Base-by-base conservation (phyloP, 805 yeast genomes). In the Saccharomycopsis sp. region DNA sequence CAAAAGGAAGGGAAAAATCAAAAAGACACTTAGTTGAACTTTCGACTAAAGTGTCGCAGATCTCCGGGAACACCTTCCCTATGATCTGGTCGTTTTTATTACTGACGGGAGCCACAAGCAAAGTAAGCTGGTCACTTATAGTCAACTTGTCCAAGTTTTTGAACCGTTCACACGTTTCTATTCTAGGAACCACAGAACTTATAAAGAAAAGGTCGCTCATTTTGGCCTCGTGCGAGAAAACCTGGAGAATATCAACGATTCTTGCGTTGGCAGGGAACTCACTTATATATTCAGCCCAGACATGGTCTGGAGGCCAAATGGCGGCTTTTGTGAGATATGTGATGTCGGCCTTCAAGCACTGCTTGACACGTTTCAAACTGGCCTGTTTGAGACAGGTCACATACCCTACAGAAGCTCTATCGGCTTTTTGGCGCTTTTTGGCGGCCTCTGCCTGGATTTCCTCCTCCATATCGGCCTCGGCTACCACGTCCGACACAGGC, bases 241-340 rank as follows among this genome's bases (percentile, higher is more conserved):
- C 74, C 18, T 72, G 64, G 50, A 85, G 73, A 50, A 87, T 73
- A 3, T 73, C 69, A 24, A 72, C 69, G 21, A 83, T 71, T 0
- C 77, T 71, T 1, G 80, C 75, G 1, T 76, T 73, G 2, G 77
- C 71, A 1, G 87, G 81, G 63, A 84, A 82, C 64, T 81, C 79
- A 8, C 86, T 77, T 64, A 86, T 79, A 64, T 85, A 83, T 53
- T 78, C 79, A 1, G 80, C 77, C 81, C 94, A 82, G n/a, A 88
- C 71, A 21, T 79, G 78, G 60, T 81, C 84, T 1, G 91, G 83
- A 0, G 97, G 97, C 87, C 91, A 86, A n/a, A 89, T 70, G 9
- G 81, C 77, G 0, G 96, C 97, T 47, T 77, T 76, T 1, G 70
- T 64, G 3, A 91, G 69, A 56, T 78, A 76, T 20, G 76, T 72